phyloP scores from a whole-genome alignment of 139 green algal species.

The Coelastrella sp. region DNA sequence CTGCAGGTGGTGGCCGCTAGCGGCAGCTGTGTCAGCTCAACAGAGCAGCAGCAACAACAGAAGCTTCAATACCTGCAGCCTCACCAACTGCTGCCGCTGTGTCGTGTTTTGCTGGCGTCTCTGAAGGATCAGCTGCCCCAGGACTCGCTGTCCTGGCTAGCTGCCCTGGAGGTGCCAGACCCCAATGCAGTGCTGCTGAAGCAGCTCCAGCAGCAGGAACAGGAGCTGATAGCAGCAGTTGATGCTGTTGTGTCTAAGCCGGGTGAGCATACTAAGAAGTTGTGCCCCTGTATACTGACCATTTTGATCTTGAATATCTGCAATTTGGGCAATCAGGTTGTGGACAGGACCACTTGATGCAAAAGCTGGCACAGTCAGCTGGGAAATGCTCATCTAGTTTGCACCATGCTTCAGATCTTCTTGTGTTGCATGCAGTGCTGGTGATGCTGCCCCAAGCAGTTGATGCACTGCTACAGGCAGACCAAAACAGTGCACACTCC shows the following conservation, averaged over 20 bases:
- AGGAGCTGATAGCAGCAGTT: slow-evolving; percentile 20
- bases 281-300: neutral
- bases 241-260: neutral
- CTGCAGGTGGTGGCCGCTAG: neutral
- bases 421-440: neutral
- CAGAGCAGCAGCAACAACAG: slow-evolving; percentile 9
- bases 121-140: neutral
- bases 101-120: neutral
- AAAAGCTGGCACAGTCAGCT: too few relatives aligned
- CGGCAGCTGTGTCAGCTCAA: neutral
- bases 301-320: too few relatives aligned
- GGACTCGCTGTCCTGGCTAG: slow-evolving; percentile 35
- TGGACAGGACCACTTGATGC: too few relatives aligned
- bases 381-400: too few relatives aligned
- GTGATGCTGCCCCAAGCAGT: neutral
- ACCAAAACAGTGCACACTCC: neutral
- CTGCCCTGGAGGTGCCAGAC: slow-evolving; percentile 34
- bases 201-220: slow-evolving; percentile 21
- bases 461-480: neutral
- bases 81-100: slow-evolving; percentile 14
- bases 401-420: neutral
- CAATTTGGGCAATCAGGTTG: too few relatives aligned
- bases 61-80: neutral
- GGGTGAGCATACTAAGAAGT: neutral
- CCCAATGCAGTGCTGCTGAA: slow-evolving; percentile 3